phyloP scores from a whole-genome alignment of 805 yeast genomes.

The Pichia scutulata region DNA sequence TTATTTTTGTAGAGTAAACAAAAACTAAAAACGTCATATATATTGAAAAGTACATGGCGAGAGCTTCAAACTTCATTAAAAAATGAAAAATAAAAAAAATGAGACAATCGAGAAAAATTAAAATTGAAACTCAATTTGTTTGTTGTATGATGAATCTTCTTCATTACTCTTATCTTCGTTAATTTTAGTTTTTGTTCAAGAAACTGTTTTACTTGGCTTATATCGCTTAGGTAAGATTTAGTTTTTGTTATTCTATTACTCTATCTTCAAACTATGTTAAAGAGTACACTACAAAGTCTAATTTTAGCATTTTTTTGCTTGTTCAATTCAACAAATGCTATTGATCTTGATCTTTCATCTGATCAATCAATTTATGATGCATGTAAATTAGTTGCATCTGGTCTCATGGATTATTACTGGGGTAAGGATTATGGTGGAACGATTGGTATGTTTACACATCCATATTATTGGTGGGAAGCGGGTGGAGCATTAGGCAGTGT shows the following conservation, averaged over 20 bases:
- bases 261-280: not conserved
- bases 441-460: slow-evolving; percentile 78
- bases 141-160: too few species aligned
- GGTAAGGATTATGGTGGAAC: slow-evolving; percentile 63
- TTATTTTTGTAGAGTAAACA: not conserved
- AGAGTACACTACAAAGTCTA: not conserved
- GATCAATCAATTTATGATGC: slow-evolving; percentile 42
- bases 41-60: too few species aligned
- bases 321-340: not conserved
- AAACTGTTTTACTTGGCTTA: not conserved
- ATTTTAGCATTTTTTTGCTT: not conserved
- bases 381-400: slow-evolving; percentile 44
- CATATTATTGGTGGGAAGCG: slow-evolving; percentile 99
- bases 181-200: too few species aligned
- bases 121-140: too few species aligned
- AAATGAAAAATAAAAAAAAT: not conserved
- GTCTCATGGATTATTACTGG: slow-evolving; percentile 63
- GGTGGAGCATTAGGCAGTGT: slow-evolving; percentile 92
- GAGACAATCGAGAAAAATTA: too few species aligned
- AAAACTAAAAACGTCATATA: not conserved
- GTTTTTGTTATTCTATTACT: not conserved
- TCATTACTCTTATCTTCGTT: too few species aligned
- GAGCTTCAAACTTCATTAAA: too few species aligned
- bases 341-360: slow-evolving; percentile 32
- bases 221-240: not conserved